Base-by-base conservation (phyloP, 2,329 filamentous ascomycete genomes). In the Metarhizium rileyi region DNA sequence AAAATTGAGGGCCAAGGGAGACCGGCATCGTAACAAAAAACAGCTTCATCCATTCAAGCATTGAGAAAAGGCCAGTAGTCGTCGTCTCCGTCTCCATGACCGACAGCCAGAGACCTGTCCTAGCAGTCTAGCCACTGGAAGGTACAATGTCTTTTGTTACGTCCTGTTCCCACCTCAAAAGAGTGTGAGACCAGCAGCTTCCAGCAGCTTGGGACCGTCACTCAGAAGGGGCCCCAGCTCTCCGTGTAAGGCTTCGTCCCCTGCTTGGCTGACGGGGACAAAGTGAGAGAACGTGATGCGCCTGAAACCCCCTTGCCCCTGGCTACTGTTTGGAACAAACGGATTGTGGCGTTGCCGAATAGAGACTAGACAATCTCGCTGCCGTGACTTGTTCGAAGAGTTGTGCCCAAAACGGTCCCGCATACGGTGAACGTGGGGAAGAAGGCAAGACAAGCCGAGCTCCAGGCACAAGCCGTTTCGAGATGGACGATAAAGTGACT, bases 341-440 rank as follows among this genome's bases (percentile, higher is more conserved):
- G 52, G 52, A 53, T 53, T n/a, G 52, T 54, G 52, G 52, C 47
- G 49, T 41, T 36, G 40, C 51, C 51, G 41, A 50, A 48, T 43
- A 33, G 48, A 49, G 52, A 44, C 53, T 46, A 47, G 46, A 44
- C 45, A 47, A 48, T 38, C 20, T 28, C 20, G 50, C 36, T 48
- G 26, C 48, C 50, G 41, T 44, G 16, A 25, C 18, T n/a, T 26
- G 48, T 23, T 23, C 38, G 49, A 44, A 20, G 30, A 28, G 27
- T 33, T 38, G 26, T 46, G 40, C 33, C 33, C 22, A 35, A 25
- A 25, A 36, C 26, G 46, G 50, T 46, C 42, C 40, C 41, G 22
- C 28, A 12, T 28, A 42, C 18, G 30, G 28, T 35, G 45, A 18
- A 35, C 18, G 33, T 16, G 30, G 28, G 23, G 45, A 18, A 35